These are phyloP conservation scores for Withania somnifera DNA, from an alignment of 305 asterid genomes.

Conservation along the genomic window DNA sequence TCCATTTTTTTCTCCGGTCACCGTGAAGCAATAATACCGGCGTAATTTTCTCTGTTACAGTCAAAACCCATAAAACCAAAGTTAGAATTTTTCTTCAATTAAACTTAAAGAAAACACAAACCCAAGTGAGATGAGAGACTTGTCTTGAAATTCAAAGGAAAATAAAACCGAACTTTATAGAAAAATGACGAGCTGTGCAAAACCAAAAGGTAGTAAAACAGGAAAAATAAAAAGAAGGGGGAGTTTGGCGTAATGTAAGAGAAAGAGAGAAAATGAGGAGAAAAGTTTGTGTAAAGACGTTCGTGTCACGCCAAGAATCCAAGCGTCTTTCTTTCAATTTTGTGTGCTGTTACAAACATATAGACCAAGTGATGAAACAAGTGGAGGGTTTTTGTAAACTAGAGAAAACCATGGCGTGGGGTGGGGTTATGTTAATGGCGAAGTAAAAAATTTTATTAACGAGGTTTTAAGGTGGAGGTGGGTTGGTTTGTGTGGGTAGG, in stretches of 20 bases:
- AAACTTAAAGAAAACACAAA: constrained; percentile 12
- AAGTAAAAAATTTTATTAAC: no score
- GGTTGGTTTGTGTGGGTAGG: no score
- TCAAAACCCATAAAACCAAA: constrained; percentile 10
- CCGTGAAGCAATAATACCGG: constrained; percentile 25
- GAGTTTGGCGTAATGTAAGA: constrained; percentile 14
- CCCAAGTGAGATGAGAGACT: constrained; percentile 1
- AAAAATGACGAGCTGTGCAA: no score
- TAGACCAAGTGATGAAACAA: neutral
- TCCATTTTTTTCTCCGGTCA: constrained; percentile 8
- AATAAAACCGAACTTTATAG: constrained; percentile 12
- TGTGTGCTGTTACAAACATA: neutral
- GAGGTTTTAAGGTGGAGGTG: no score
- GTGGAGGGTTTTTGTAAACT: neutral
- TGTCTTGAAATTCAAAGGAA: constrained; percentile 14
- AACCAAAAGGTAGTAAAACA: no score
- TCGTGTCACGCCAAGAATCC: constrained; percentile 19
- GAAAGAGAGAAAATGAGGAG: neutral
- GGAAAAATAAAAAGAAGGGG: constrained; percentile 1
- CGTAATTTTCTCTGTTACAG: constrained; percentile 9
- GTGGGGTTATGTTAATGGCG: no score
- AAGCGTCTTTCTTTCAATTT: neutral
- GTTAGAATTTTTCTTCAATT: neutral
- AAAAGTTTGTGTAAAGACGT: constrained; percentile 14
- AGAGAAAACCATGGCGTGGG: neutral